phyloP scores from a whole-genome alignment of 768 basidiomycete species.

The Rhizopogon vinicolor region DNA sequence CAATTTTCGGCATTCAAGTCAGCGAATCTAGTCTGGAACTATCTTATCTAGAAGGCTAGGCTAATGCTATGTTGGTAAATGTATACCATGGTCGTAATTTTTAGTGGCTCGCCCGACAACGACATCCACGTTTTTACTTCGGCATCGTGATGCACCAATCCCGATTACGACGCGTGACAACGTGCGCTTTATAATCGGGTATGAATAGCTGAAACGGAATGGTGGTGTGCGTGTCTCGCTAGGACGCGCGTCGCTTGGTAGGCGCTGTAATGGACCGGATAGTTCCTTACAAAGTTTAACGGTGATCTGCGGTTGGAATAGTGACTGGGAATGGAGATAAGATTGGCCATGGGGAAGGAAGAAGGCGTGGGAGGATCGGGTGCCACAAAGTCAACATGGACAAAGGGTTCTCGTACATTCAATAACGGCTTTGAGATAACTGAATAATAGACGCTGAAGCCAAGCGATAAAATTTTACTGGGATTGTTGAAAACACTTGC shows the following conservation, averaged over 20 bases:
- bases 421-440: constrained; percentile 23
- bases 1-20: neutral
- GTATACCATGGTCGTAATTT: too few relatives aligned
- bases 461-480: constrained; percentile 22
- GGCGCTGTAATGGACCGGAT: neutral
- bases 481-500: neutral
- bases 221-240: too few relatives aligned
- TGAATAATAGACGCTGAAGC: constrained; percentile 21
- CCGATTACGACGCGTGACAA: too few relatives aligned
- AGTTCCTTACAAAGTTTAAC: neutral
- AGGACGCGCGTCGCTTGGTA: too few relatives aligned
- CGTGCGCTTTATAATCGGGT: too few relatives aligned
- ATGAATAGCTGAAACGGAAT: neutral
- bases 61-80: neutral
- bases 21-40: neutral
- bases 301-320: constrained; percentile 2
- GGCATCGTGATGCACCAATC: too few relatives aligned
- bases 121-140: too few relatives aligned
- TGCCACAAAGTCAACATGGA: constrained; percentile 21
- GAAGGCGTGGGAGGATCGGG: constrained; percentile 20
- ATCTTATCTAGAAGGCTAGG: neutral
- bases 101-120: too few relatives aligned
- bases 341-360: constrained; percentile 18
- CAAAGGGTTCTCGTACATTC: constrained; percentile 20
- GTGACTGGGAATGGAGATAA: constrained; percentile 1